Conservation (phyloP, 352 stramenopile species). For the Globisporangium irregulare region DNA sequence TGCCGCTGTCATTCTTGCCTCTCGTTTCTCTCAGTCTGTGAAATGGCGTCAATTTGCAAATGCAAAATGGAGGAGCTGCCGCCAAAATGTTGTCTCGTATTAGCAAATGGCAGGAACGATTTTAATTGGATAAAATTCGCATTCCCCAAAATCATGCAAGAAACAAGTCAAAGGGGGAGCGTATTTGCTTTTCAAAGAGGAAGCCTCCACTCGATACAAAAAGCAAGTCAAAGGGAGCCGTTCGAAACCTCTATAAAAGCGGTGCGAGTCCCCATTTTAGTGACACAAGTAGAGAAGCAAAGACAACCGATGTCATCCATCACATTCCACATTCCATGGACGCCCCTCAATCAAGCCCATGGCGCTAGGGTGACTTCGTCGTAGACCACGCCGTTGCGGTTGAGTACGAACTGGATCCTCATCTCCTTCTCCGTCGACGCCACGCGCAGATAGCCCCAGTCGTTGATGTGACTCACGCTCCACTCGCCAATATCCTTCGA, state of each 20-base stretch:
- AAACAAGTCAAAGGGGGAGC: no score
- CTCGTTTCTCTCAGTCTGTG: background rate
- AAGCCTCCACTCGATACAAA: no score
- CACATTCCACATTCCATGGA: background rate
- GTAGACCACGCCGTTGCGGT: slow-evolving; percentile 77
- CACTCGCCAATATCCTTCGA: slow-evolving; percentile 67
- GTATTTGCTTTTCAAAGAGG: no score
- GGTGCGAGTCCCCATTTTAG: background rate
- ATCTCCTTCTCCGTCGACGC: slow-evolving; percentile 62
- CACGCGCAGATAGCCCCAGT: slow-evolving; percentile 74
- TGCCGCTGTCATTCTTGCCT: background rate
- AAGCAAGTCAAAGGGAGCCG: no score
- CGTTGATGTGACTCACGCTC: slow-evolving; percentile 77
- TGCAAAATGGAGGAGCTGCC: background rate
- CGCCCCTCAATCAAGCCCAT: slow-evolving; percentile 33
- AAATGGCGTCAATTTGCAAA: background rate
- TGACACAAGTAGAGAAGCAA: background rate
- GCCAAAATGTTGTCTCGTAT: background rate
- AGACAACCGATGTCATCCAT: background rate
- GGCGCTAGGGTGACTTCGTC: slow-evolving; percentile 64
- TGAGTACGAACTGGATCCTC: slow-evolving; percentile 75
- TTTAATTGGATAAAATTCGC: background rate
- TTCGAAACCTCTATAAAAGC: background rate
- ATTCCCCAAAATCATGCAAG: no score
- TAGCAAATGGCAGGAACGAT: background rate